Evolutionary conservation across 106 monocot genomes (phyloP).

Genomic region (Vanilla planifolia): DNA sequence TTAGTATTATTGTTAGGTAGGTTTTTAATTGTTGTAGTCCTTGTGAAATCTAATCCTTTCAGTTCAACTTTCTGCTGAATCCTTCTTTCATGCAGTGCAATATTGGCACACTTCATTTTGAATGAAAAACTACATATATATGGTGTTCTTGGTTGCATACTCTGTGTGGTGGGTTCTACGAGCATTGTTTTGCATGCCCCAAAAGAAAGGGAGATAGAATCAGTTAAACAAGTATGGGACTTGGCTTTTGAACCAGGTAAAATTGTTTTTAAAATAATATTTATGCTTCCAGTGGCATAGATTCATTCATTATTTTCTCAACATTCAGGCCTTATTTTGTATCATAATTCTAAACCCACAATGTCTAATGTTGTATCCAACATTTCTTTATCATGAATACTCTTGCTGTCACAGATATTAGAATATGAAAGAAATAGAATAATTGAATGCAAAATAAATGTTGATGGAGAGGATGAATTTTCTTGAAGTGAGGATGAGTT

Average conservation of each 20-base stretch:
- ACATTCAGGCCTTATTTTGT: too few relatives aligned
- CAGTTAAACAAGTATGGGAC: conserved; percentile 24
- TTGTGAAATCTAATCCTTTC: neutral
- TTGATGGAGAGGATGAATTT: too few relatives aligned
- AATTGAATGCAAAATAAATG: too few relatives aligned
- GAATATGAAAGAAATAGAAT: too few relatives aligned
- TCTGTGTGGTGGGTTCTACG: conserved; percentile 29
- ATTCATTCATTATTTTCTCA: too few relatives aligned
- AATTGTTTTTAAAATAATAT: too few relatives aligned
- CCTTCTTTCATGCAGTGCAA: conserved; percentile 21
- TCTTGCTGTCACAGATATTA: too few relatives aligned
- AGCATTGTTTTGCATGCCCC: conserved; percentile 29
- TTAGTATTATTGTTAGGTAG: conserved; percentile 34
- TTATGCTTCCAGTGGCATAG: too few relatives aligned
- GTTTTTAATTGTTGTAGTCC: neutral
- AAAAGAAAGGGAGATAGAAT: conserved; percentile 28
- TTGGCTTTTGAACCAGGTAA: conserved; percentile 29
- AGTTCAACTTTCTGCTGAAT: conserved; percentile 1
- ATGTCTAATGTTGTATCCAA: too few relatives aligned
- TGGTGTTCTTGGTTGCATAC: conserved; percentile 31
- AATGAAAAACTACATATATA: conserved; percentile 22
- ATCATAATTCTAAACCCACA: too few relatives aligned
- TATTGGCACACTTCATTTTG: conserved; percentile 29
- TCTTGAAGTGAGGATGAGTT: too few relatives aligned
- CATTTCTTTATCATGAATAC: too few relatives aligned